Base-by-base conservation (phyloP, 179 eudicot genomes). In the Sideroxylon spinosum region DNA sequence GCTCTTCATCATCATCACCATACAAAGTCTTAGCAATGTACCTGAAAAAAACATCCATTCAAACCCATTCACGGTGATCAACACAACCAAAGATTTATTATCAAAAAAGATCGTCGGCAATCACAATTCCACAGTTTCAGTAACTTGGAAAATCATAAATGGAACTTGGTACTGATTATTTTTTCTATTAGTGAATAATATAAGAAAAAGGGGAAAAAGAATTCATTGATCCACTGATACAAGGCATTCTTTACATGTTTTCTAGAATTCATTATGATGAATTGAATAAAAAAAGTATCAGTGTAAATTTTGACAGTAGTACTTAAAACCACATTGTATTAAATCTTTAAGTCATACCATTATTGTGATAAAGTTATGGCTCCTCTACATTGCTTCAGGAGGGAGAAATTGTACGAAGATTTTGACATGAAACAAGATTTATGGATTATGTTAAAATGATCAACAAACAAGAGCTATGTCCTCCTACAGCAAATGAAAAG, bases 1-100 rank as follows among this genome's bases (percentile, higher is more conserved):
- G 87, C 57, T 91, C 98, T 0, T 95, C 99, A n/a, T 94, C 96
- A 64, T 94, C 97, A 26, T 91, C 98, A 13, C 92, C 93, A 82
- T 88, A 88, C 75, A 93, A 84, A 37, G 96, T 92, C 81, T 89
- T 92, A 66, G 98, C 98, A 74, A 95, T 94, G 81, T 89, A 92
- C 92, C 99, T 95, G 85, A 13, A 66, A 62, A 20, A 68, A 13
- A 11, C 19, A 10, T 61, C 78, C 62, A 14, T 17, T 23, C 23
- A 10, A 29, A 76, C n/a, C 52, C 1, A 55, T 46, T 65, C n/a
- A 55, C n/a, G 59, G 66, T 52, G 53, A 55, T 37, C 48, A 68
- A 56, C 56, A 57, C 3, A 37, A 48, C 44, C 16, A 23, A 7
- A 23, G 20, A 71, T 22, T 8, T n/a, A 16, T 13, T 19, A 63